Evolutionary conservation across 306 rosid genomes (phyloP).

Genomic region (Rosa persica): DNA sequence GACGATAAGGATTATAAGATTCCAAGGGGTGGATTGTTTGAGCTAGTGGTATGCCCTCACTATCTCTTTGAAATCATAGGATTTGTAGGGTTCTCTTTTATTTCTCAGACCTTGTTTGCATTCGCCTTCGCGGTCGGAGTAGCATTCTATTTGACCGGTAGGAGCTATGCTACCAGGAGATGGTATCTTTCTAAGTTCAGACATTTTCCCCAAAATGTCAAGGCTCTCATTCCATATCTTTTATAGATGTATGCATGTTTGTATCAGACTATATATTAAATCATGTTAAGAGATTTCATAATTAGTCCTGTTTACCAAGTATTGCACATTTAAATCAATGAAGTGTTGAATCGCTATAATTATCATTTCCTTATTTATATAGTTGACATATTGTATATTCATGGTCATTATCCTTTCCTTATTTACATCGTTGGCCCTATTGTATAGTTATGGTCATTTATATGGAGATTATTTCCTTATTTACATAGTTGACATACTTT

Average conservation of each 20-base stretch:
- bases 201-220: slow-evolving; percentile 56
- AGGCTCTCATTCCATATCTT: slow-evolving; percentile 67
- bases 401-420: no score
- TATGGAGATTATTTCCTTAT: no score
- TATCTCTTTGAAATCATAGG: slow-evolving; percentile 69
- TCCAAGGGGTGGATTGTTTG: slow-evolving; percentile 83
- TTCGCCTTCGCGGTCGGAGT: slow-evolving; percentile 48
- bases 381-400: no score
- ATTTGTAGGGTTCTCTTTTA: slow-evolving; percentile 56
- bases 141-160: slow-evolving; percentile 54
- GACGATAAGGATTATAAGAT: slow-evolving; percentile 59
- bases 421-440: no score
- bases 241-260: slow-evolving; percentile 30
- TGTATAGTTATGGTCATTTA: no score
- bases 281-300: no score
- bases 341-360: no score
- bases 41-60: slow-evolving; percentile 66
- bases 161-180: slow-evolving; percentile 69
- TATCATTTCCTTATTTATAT: no score
- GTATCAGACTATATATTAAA: neutral
- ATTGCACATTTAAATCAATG: neutral
- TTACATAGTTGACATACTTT: no score
- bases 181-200: slow-evolving; percentile 84
- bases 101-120: slow-evolving; percentile 60
- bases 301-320: neutral